Conservation (phyloP, 495 filamentous ascomycete genomes). For the Usnea hakonensis region DNA sequence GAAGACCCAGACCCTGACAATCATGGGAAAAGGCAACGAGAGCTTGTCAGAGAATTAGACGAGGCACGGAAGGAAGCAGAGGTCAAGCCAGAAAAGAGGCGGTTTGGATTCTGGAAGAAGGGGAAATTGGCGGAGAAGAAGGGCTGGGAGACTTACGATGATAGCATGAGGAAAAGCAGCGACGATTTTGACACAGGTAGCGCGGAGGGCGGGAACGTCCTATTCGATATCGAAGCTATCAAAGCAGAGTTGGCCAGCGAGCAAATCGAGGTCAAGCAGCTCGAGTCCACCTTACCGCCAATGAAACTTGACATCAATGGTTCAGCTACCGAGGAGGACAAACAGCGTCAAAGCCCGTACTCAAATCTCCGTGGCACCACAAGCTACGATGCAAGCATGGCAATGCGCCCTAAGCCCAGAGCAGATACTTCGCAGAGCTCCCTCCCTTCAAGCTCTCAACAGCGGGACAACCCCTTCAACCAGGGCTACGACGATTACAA, state of each 20-base stretch:
- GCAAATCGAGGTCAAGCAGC: conserved; percentile 66
- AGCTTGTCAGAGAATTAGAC: conserved; percentile 94
- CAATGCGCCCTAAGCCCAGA: conserved; percentile 13
- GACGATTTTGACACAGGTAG: conserved; percentile 34
- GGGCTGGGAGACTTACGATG: conserved; percentile 91
- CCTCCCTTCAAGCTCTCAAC: conserved; percentile 5
- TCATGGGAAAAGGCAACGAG: conserved; percentile 76
- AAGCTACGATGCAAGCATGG: conserved; percentile 34
- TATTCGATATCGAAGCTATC: conserved; percentile 97
- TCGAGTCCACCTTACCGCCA: conserved; percentile 80
- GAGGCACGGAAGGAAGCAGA: conserved; percentile 84
- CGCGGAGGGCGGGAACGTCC: conserved; percentile 40
- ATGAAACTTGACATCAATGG: conserved; percentile 67
- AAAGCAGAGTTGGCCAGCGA: conserved; percentile 74
- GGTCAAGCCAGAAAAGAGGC: conserved; percentile 58
- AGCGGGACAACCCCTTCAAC: conserved; percentile 27
- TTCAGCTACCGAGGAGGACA: conserved; percentile 18
- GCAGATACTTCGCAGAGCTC: conserved; percentile 17
- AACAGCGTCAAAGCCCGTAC: conserved; percentile 20
- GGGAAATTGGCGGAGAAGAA: conserved; percentile 73
- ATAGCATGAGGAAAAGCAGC: conserved; percentile 27
- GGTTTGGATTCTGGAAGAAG: conserved; percentile 71
- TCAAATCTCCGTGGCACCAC: conserved; percentile 43
- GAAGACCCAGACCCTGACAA: conserved; percentile 96
- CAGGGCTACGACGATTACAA: conserved; percentile 30